Base-by-base conservation (phyloP, 768 basidiomycete species). In the Trametes cubensis region DNA sequence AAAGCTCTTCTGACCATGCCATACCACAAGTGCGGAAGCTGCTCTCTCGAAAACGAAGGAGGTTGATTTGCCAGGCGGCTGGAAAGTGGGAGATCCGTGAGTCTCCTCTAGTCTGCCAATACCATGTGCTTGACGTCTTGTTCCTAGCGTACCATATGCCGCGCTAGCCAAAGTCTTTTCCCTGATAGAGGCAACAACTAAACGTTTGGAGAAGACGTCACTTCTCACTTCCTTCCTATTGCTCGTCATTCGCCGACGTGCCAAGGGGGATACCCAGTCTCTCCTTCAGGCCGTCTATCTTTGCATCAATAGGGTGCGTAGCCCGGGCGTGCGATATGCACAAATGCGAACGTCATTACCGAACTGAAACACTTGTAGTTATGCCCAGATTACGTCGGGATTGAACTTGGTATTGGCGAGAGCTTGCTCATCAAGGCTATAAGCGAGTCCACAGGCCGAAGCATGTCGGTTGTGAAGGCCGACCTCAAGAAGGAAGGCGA, bases 321-420 rank as follows among this genome's bases (percentile, higher is more conserved):
- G 55, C 53, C 4, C 11, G 10, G 34, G 34, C 4, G 10, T 34
- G 10, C 34, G 11, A 34, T 28, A 28, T 28, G 10, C 11, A 6
- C 34, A 11, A 34, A 6, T 34, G 26, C 15, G 8, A 10, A 17
- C 17, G 21, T 30, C 45, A 10, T 41, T 14, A 18, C 23, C 17
- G 52, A 14, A 17, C 44, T 58, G 34, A 52, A 11, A 5, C 20
- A 13, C 14, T 8, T 50, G 34, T 72, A 98, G 95, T 74, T 98
- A 59, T 88, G 94, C 67, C 95, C 97, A 17, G 97, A 98, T 73
- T 98, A 98, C 74, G 80, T 92, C 61, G 95, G 96, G 28, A 80
- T 98, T 55, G 96, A 99, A 73, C 84, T 99, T 2, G 97, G 97
- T 34, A 95, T 98, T 60, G 97, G 96, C 18, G 97, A 99, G 73